Evolutionary conservation across 768 basidiomycete species (phyloP), one percentile per base, ranked within the genome.

Genomic region (Hebeloma cylindrosporum): DNA sequence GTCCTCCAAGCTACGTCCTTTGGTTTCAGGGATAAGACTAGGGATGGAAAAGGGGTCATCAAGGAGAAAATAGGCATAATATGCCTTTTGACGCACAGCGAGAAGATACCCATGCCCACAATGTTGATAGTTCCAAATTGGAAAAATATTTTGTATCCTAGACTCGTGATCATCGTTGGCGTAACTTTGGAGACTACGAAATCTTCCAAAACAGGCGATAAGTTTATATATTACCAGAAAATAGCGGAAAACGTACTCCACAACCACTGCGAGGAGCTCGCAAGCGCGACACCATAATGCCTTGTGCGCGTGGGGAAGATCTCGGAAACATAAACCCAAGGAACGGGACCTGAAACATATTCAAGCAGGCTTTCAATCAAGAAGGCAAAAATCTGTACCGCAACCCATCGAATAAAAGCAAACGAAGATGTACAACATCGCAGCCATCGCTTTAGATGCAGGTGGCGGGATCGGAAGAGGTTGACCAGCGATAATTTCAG

Each of bases 391-490:
- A 8, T 26, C 8, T 17, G 18, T 40, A 68, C 88, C 90, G 83
- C 87, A 89, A 28, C 87, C 88, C 79, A 91, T 85, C 3, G 83
- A 87, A 64, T 92, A 93, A 64, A 91, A 91, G 61, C 83, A 84
- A 31, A 91, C 88, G 56, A 88, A 93, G 42, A 93, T 78, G 60
- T 93, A 93, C 21, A 93, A 65, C 79, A 90, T 79, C 2, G 80
- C 87, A 3, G 90, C 89, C 90, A 92, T 93, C 1, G 75, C 91
- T 60, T 85, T 81, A 1, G 85, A 67, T 66, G 85, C 73, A 0
- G 80, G 71, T 0, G 82, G 59, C 0, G 78, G 74, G 2, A 58
- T 60, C 5, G 68, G 56, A n/a, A 61, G 52, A 3, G 56, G 49
- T 20, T 49, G 43, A 37, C 53, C 61, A 1, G 60, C 43, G 11